Base-by-base conservation (phyloP, 768 basidiomycete species). In the Pulveroboletus ravenelii region DNA sequence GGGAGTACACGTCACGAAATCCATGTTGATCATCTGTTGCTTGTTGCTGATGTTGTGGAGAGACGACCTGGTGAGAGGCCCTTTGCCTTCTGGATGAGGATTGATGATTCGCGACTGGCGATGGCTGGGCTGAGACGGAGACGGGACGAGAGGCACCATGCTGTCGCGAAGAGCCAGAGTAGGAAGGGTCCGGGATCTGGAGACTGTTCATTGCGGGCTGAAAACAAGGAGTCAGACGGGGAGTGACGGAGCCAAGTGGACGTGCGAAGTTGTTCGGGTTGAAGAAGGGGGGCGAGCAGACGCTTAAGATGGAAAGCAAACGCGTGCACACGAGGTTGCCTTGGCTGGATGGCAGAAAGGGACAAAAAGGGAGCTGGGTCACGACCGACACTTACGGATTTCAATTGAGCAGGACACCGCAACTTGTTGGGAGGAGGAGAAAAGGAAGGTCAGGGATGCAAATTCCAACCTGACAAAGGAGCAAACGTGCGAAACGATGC, bases 1-100 rank as follows among this genome's bases (percentile, higher is more conserved):
- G 89, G 2, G 85, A 77, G 66, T 90, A 89, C 20, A 90, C 86
- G 68, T 91, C 88, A 18, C 82, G 76, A 64, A 79, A 81, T 1
- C 72, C 72, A 6, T 77, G 71, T 10, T 70, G 71, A 51, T 77
- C 74, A 20, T 79, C 78, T 2, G 47, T 37, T 1, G 70, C 68
- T 15, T 72, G 68, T 30, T 62, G 59, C 35, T 68, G 69, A 36
- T 74, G 72, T n/a, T 74, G 69, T 0, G 78, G 66, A 9, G 85
- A 81, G 37, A 81, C 76, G 47, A 87, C 82, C 23, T 77, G 78
- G 60, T 89, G 87, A 1, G 88, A 89, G 7, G 87, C 86, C 44
- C 87, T 79, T 63, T 85, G 80, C 59, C 79, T 81, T 36, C 80
- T 76, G 40, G 75, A 66, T 0, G 75, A 60, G 1, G 74, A 67